phyloP scores from a whole-genome alignment of 1,139 yeast genomes.

The Scheffersomyces segobiensis region DNA sequence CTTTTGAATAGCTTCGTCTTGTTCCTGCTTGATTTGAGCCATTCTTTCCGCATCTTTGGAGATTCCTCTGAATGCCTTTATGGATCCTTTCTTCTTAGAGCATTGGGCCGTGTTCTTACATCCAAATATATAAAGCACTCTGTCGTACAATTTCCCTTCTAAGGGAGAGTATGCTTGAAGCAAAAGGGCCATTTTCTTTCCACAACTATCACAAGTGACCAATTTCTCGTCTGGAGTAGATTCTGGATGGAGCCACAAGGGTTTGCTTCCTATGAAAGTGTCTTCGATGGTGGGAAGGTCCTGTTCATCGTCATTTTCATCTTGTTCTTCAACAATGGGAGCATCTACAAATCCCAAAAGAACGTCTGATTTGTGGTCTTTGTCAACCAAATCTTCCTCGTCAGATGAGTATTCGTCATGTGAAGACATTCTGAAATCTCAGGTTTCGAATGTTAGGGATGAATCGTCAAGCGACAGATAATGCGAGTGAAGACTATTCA shows the following conservation, averaged over 20 bases:
- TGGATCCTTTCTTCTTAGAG: constrained; percentile 64
- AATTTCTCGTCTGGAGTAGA: constrained; percentile 56
- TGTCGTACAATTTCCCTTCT: constrained; percentile 70
- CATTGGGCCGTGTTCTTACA: constrained; percentile 63
- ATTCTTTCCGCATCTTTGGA: constrained; percentile 56
- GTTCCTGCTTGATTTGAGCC: constrained; percentile 37
- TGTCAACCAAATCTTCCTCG: constrained; percentile 34
- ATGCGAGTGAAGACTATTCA: background rate
- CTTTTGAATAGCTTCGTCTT: constrained; percentile 33
- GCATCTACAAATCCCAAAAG: constrained; percentile 68
- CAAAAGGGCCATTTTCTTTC: constrained; percentile 59
- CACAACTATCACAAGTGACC: constrained; percentile 66
- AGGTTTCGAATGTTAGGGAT: background rate
- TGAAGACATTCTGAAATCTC: constrained; percentile 22
- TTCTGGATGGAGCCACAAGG: constrained; percentile 54
- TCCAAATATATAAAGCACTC: constrained; percentile 76
- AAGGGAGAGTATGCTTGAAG: constrained; percentile 81
- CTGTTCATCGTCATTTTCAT: constrained; percentile 23
- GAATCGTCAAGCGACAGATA: background rate
- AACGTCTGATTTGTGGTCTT: constrained; percentile 27
- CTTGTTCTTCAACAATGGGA: constrained; percentile 27
- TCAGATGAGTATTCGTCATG: constrained; percentile 46
- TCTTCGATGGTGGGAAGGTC: constrained; percentile 65
- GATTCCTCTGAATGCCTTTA: constrained; percentile 76
- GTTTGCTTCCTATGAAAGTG: constrained; percentile 78